These are phyloP conservation scores for Globisporangium ultimum DNA, from an alignment of 352 stramenopile genomes.

Conservation along the genomic window DNA sequence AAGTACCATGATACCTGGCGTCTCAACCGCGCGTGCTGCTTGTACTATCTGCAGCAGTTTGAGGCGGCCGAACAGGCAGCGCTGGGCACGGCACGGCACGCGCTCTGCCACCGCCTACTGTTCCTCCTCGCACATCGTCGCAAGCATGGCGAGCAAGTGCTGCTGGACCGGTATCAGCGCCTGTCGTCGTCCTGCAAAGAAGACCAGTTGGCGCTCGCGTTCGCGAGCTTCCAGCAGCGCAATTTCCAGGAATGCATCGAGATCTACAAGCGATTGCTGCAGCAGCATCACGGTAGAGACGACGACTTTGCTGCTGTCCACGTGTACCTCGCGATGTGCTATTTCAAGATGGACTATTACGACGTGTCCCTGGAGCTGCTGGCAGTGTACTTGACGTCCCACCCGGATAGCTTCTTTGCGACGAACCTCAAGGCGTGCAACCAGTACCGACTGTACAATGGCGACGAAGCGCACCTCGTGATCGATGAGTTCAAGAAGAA, in stretches of 20 bases:
- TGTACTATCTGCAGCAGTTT: constrained; percentile 45
- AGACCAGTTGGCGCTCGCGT: constrained; percentile 45
- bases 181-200: constrained; percentile 24
- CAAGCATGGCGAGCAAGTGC: constrained; percentile 66
- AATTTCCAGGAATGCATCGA: constrained; percentile 68
- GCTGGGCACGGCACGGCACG: constrained; percentile 32
- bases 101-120: constrained; percentile 51
- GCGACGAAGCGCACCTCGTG: constrained; percentile 61
- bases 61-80: constrained; percentile 50
- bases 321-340: constrained; percentile 75
- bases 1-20: constrained; percentile 34
- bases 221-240: constrained; percentile 35
- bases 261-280: constrained; percentile 64
- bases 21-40: constrained; percentile 49
- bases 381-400: constrained; percentile 41
- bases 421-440: constrained; percentile 68
- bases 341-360: constrained; percentile 70
- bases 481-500: constrained; percentile 76
- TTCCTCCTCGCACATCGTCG: constrained; percentile 41
- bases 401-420: constrained; percentile 60
- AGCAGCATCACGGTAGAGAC: constrained; percentile 15
- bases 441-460: constrained; percentile 58
- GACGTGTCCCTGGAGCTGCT: constrained; percentile 67
- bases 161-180: constrained; percentile 77
- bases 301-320: constrained; percentile 37